phyloP scores from a whole-genome alignment of 179 eudicot species.

The Silene vulgaris region DNA sequence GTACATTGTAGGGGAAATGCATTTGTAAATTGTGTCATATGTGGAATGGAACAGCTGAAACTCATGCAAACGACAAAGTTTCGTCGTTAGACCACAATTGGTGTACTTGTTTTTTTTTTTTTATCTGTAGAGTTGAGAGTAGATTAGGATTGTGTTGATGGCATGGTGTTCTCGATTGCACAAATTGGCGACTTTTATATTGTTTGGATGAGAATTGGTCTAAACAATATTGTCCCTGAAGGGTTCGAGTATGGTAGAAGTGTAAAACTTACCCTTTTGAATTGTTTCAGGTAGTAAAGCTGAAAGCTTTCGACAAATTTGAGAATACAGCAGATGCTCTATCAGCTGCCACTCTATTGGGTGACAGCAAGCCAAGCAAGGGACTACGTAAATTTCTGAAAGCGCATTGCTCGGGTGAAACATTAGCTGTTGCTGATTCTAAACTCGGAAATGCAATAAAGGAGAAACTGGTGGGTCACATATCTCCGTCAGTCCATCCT shows the following conservation, averaged over 20 bases:
- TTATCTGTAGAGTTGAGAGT: neutral
- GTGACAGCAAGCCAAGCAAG: constrained; percentile 83
- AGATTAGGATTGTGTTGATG: neutral
- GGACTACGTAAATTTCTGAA: constrained; percentile 76
- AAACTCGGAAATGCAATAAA: constrained; percentile 88
- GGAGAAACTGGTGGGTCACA: constrained; percentile 66
- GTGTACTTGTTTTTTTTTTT: neutral
- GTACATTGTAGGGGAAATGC: too few species aligned
- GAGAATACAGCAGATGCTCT: constrained; percentile 87
- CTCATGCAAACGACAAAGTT: neutral
- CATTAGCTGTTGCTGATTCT: constrained; percentile 82
- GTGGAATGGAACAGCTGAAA: neutral
- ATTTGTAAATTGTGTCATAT: too few species aligned
- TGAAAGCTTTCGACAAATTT: constrained; percentile 89
- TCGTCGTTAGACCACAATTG: neutral
- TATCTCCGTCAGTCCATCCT: too few species aligned
- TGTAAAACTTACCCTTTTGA: too few species aligned
- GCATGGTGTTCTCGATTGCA: neutral
- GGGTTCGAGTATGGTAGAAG: too few species aligned
- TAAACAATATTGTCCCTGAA: too few species aligned
- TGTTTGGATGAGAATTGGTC: too few species aligned
- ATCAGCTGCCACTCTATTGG: constrained; percentile 62
- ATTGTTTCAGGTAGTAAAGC: constrained; percentile 56
- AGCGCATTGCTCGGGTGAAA: constrained; percentile 77
- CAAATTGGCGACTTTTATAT: neutral